Evolutionary conservation across 352 stramenopile genomes (phyloP), one percentile per base, ranked within the genome.

Genomic region (Globisporangium canariense): DNA sequence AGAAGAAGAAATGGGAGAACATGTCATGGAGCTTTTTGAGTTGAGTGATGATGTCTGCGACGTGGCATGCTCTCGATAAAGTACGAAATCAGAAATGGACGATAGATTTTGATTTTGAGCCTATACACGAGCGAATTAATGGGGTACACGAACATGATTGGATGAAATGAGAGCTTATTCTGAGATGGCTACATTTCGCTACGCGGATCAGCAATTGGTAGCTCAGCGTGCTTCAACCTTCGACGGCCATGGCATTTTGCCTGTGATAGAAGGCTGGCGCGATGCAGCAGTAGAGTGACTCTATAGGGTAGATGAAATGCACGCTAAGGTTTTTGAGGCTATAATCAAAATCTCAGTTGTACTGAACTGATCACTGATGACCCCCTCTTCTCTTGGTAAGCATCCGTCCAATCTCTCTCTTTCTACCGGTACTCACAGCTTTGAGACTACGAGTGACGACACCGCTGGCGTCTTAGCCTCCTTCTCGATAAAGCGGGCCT

Each of bases 381-480:
- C 36, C 3, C 18, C 25, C 49, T 36, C 5, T 25, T 25, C 25
- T 55, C 49, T 38, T 55, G 49, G 4, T 20, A 13, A 18, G 10
- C 49, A 41, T 38, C 22, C 8, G 5, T 13, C 3, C 22, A 36
- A 16, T 53, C 16, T 55, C 50, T 40, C 50, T 40, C 25, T 22
- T 6, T 38, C 49, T 55, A 25, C n/a, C 47, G n/a, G 11, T 56
- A 30, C 28, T 56, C 14, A 61, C 22, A 61, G 36, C 40, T 61
- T 61, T 5, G 54, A 49, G 22, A 20, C 38, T 34, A 32, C 20
- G 11, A 20, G 22, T 52, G 25, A 4, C n/a, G 22, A 16, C 18
- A 4, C 8, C n/a, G 5, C 28, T 55, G 36, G 11, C 5, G 20
- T 22, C 25, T 18, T 13, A 11, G 7, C 36, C 20, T 32, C 13